Conservation (phyloP, 2,329 filamentous ascomycete species). For the Leptodontidium sp. region DNA sequence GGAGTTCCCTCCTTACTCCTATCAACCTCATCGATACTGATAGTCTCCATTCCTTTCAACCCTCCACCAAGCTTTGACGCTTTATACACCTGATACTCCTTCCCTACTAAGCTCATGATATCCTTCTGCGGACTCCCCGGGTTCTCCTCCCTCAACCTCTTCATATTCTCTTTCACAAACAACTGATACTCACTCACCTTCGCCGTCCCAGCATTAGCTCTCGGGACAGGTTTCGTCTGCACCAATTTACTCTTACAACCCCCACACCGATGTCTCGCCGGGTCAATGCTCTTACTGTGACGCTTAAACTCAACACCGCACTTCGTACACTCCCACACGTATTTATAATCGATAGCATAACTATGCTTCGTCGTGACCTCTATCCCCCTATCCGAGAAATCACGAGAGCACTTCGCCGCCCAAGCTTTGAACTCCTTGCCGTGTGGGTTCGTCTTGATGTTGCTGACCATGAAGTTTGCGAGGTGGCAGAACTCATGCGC, state of each 20-base stretch:
- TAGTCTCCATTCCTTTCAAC: background rate
- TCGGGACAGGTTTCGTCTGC: conserved; percentile 82
- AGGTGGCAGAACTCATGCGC: conserved; percentile 97
- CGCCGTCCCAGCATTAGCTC: conserved; percentile 48
- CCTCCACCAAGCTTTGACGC: conserved; percentile 39
- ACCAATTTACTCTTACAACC: conserved; percentile 73
- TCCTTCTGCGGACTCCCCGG: conserved; percentile 66
- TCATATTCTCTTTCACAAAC: conserved; percentile 75
- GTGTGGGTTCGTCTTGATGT: conserved; percentile 79
- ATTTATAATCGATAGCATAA: conserved; percentile 93
- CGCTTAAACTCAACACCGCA: conserved; percentile 81
- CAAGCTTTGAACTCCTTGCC: conserved; percentile 85
- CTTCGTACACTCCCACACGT: conserved; percentile 78
- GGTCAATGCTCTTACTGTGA: conserved; percentile 86
- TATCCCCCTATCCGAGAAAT: conserved; percentile 70
- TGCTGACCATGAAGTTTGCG: conserved; percentile 87
- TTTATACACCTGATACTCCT: conserved; percentile 65
- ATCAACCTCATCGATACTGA: conserved; percentile 18
- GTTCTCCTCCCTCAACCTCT: conserved; percentile 62
- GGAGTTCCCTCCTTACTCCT: conserved; percentile 27
- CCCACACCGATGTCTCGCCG: conserved; percentile 75
- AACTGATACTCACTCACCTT: conserved; percentile 60
- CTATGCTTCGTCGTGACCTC: conserved; percentile 88
- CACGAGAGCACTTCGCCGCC: conserved; percentile 62
- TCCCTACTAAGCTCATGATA: conserved; percentile 73